Evolutionary conservation across 768 basidiomycete genomes (phyloP).

Genomic region (Suillus brevipes): DNA sequence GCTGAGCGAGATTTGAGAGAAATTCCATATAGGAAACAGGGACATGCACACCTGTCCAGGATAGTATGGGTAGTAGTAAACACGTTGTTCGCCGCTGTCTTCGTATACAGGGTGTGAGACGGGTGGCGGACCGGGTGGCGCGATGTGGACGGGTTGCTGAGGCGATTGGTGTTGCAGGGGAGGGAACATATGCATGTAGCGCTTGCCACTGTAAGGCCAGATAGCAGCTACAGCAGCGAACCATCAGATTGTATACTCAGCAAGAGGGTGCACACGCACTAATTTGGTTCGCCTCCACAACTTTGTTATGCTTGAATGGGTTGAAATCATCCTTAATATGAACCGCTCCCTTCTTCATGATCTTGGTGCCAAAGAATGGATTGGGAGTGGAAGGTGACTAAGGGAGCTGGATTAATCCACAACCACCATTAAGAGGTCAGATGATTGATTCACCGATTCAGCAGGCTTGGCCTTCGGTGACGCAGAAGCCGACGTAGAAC

Average conservation of each 20-base stretch:
- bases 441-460: constrained; percentile 46
- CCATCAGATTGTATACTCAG: constrained; percentile 4
- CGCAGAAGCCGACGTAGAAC: constrained; percentile 41
- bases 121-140: constrained; percentile 64
- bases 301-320: constrained; percentile 88
- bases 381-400: constrained; percentile 59
- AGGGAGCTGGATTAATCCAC: constrained; percentile 15
- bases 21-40: constrained; percentile 1
- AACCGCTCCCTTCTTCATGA: constrained; percentile 73
- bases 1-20: constrained; percentile 39
- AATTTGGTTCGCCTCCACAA: constrained; percentile 70
- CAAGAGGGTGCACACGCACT: constrained; percentile 48
- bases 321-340: constrained; percentile 97
- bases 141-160: constrained; percentile 68
- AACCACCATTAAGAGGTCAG: neutral
- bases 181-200: constrained; percentile 79
- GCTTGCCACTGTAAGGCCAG: constrained; percentile 92
- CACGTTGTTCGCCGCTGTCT: constrained; percentile 70
- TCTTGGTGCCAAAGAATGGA: constrained; percentile 86
- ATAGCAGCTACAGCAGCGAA: constrained; percentile 49
- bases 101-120: constrained; percentile 78
- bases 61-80: constrained; percentile 83
- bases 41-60: constrained; percentile 59
- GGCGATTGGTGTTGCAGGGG: constrained; percentile 55
- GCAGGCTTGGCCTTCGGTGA: constrained; percentile 63